Conservation (phyloP, 1,284 basidiomycete species). For the Pterulicium gracile region DNA sequence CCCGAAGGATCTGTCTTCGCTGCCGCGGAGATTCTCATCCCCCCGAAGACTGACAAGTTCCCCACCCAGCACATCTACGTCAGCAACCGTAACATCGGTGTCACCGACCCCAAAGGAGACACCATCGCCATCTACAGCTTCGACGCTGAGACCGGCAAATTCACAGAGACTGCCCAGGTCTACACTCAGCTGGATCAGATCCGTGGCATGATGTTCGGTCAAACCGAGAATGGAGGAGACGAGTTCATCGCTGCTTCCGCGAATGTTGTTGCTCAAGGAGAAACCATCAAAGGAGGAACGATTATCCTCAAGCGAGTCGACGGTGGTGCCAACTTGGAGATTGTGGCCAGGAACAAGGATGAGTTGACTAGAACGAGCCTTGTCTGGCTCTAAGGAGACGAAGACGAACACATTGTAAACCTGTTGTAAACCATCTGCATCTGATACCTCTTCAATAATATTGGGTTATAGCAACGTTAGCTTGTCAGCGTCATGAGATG, state of each 20-base stretch:
- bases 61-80: conserved; percentile 44
- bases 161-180: conserved; percentile 29
- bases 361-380: not conserved
- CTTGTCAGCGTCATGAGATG: too few species aligned
- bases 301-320: conserved; percentile 38
- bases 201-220: conserved; percentile 45
- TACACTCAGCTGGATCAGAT: conserved; percentile 50
- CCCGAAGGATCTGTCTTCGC: conserved; percentile 31
- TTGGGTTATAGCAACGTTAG: too few species aligned
- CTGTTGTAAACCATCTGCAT: too few species aligned
- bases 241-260: conserved; percentile 40
- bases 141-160: not conserved
- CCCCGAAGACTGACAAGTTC: conserved; percentile 31
- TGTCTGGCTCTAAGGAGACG: conserved; percentile 2
- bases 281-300: conserved; percentile 31
- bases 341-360: conserved; percentile 22
- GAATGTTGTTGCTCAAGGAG: conserved; percentile 22
- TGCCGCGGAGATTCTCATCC: conserved; percentile 46
- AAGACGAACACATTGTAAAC: too few species aligned
- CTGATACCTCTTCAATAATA: too few species aligned
- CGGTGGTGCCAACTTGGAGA: conserved; percentile 32
- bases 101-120: conserved; percentile 38
- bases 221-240: conserved; percentile 31
- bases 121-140: conserved; percentile 42
- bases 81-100: conserved; percentile 49